Evolutionary conservation across 805 yeast species (phyloP), one percentile per base, ranked within the genome.

Genomic region (Candida maesae): DNA sequence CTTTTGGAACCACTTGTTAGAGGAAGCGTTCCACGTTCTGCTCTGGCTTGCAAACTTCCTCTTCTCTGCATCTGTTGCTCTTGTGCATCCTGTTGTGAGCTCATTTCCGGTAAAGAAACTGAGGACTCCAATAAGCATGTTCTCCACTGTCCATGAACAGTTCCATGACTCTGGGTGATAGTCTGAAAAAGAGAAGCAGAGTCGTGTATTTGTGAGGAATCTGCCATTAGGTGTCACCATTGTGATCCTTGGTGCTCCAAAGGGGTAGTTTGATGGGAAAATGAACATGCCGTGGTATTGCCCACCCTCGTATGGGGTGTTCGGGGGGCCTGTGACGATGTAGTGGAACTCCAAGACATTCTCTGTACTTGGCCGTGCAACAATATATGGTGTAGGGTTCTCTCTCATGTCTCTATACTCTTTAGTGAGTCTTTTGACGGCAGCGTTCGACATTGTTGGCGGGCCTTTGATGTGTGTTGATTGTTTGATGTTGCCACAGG

Each of bases 141-240:
- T 87, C 24, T 85, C 71, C 27, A 90, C 96, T 25, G 87, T 78
- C 96, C 96, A 90, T 4, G 95, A 85, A 1, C 97, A 96, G 61
- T 90, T 89, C 97, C 97, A 90, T 2, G 83, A 68, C 58, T 89
- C 93, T 5, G 95, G 96, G 55, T 90, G 97, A 61, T 76, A 90
- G 63, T 89, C 96, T 55, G 95, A 82, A 78, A 90, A 88, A 9
- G 89, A 79, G 30, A 90, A 67, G 63, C 97, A 90, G 17, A 90
- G 70, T 36, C 93, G 67, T 3, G 82, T 74, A 56, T 85, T 84
- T 42, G 88, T 74, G 35, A 75, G 72, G 60, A 90, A 90, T 35
- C 95, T 69, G 3, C 96, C 97, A 52, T 79, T 84, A 3, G 97
- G 96, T 0, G 97, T 90, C 23, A 81, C 65, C 84, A 90, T 87